Evolutionary conservation across 2,329 filamentous ascomycete genomes (phyloP).

Genomic region (Podosphaera leucotricha): DNA sequence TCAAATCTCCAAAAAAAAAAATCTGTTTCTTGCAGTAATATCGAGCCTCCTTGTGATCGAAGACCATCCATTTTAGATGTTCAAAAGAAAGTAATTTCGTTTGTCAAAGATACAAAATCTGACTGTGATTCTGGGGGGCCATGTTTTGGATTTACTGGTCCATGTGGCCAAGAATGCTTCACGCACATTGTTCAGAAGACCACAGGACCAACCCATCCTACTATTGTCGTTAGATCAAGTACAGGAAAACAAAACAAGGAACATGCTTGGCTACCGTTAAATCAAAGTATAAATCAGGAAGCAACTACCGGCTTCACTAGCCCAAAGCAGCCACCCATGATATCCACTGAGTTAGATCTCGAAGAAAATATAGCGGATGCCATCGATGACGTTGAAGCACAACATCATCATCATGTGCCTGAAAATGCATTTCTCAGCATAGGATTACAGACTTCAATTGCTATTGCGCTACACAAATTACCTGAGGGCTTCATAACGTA

Average conservation of each 20-base stretch:
- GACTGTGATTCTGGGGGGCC: slow-evolving; percentile 37
- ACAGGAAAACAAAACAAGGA: not conserved
- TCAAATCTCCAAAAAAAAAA: not conserved
- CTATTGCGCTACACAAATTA: slow-evolving; percentile 88
- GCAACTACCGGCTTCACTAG: too few relatives aligned
- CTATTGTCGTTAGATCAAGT: not conserved
- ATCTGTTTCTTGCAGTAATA: not conserved
- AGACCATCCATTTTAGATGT: slow-evolving; percentile 31
- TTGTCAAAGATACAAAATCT: slow-evolving; percentile 38
- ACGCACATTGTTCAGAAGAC: slow-evolving; percentile 23
- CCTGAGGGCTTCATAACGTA: slow-evolving; percentile 79
- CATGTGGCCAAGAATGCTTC: slow-evolving; percentile 41
- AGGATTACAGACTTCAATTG: slow-evolving; percentile 84
- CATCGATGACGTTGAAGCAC: slow-evolving; percentile 10
- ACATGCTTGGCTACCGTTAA: not conserved
- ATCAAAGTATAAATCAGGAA: not conserved
- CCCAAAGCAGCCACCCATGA: not conserved
- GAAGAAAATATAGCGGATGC: slow-evolving; percentile 2
- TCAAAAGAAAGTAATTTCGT: slow-evolving; percentile 34
- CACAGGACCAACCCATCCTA: slow-evolving; percentile 1
- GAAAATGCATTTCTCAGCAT: slow-evolving; percentile 85
- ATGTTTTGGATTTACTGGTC: slow-evolving; percentile 41
- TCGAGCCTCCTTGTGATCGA: slow-evolving; percentile 10
- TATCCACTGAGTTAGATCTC: not conserved
- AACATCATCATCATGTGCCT: slow-evolving; percentile 83